Base-by-base conservation (phyloP, 2,329 filamentous ascomycete genomes). In the Paramyrothecium sp. region DNA sequence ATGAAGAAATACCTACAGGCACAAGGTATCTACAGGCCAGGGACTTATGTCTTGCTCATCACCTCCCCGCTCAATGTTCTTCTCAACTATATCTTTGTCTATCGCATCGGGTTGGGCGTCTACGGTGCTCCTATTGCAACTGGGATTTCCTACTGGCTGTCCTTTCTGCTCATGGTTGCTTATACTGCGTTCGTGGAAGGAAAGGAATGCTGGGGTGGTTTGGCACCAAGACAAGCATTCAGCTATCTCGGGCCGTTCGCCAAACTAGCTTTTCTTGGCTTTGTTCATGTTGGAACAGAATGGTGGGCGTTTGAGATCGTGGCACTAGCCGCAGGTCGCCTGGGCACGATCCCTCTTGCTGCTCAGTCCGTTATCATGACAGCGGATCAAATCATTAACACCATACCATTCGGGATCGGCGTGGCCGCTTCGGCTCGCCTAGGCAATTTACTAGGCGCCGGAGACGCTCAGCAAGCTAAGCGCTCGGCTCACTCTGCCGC, bases 231-330 rank as follows among this genome's bases (percentile, higher is more conserved):
- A 3, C 81, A 81, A 51, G 89, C 88, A 2, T 69, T 90, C n/a
- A 77, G 82, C 1, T 89, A 93, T 65, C 78, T 90, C 17, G 75
- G 82, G 17, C 86, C 86, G 0, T 96, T 96, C 69, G 81, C 89
- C 2, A 85, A 86, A 11, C 84, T 96, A 3, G 90, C 92, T 0
- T 73, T 89, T 16, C 78, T 96, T 0, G 92, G 92, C 0, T 80
- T 96, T 47, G 75, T 96, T 3, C 92, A 96, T 61, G 90, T 96
- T 5, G 92, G 91, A 3, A 95, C 91, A 0, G 92, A 96, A 73
- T 96, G 91, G 92, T 96, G 92, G 92, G 92, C 92, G 0, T 96
- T 96, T 65, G 92, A 96, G 73, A 94, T 96, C 62, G 91, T 96
- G 2, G 91, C 91, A 1, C 82, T 96, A 0, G 90, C 89, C 2